A percentile compares a stretch with the other conserved stretches of the same genome.
Evolutionary conservation across 768 basidiomycete species (phyloP).

Genomic region (Lactifluus hygrophoroides): DNA sequence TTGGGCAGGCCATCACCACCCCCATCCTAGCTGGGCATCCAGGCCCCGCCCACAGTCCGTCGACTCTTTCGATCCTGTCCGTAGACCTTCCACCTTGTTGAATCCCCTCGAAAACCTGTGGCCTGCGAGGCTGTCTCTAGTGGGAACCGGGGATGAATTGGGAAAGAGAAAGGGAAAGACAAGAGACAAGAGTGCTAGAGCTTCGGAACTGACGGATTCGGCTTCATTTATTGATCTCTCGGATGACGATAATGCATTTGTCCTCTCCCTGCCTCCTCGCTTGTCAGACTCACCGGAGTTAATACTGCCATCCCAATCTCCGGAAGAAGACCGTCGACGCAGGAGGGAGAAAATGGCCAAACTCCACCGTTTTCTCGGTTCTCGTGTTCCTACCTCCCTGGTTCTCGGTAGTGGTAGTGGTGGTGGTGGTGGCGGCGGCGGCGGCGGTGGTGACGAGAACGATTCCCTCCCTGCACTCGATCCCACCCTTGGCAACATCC

Average conservation of each 20-base stretch:
- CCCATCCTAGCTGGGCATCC: not conserved
- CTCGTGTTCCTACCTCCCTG: slow-evolving; percentile 62
- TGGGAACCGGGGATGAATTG: slow-evolving; percentile 5
- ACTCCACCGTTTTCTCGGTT: slow-evolving; percentile 81
- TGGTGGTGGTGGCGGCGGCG: too few species aligned
- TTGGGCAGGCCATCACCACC: not conserved
- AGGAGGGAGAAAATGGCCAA: slow-evolving; percentile 74
- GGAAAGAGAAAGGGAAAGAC: not conserved
- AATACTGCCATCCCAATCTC: slow-evolving; percentile 30
- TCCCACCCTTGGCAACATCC: slow-evolving; percentile 17
- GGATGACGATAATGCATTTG: slow-evolving; percentile 48
- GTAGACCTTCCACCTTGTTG: slow-evolving; percentile 51
- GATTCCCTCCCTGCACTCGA: slow-evolving; percentile 27
- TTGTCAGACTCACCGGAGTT: slow-evolving; percentile 38
- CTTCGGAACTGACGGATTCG: slow-evolving; percentile 18
- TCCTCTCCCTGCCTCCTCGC: slow-evolving; percentile 25
- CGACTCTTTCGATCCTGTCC: slow-evolving; percentile 20
- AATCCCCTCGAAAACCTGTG: slow-evolving; percentile 37
- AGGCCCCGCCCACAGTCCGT: not conserved
- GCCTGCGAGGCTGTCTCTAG: not conserved
- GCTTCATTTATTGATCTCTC: slow-evolving; percentile 59
- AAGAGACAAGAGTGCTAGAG: slow-evolving; percentile 1
- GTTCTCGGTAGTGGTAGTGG: slow-evolving; percentile 48
- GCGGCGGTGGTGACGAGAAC: slow-evolving; percentile 28
- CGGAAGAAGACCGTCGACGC: slow-evolving; percentile 53